Evolutionary conservation across 495 filamentous ascomycete species (phyloP).

Genomic region (Ascodesmis nigricans): DNA sequence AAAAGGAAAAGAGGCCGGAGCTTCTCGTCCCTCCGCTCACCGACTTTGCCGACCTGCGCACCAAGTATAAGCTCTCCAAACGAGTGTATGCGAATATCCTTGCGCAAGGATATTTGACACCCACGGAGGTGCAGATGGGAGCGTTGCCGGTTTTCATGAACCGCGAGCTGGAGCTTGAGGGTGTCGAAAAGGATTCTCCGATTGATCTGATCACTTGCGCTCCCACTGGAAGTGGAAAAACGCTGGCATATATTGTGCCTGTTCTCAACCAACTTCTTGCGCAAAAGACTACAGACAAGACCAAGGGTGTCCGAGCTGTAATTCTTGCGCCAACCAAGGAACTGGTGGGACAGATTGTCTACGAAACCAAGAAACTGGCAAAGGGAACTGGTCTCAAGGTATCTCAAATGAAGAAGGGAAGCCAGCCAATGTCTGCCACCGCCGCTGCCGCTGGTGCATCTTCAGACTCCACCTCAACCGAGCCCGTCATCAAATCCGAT

Average conservation of each 20-base stretch:
- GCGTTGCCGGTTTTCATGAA: conserved; percentile 55
- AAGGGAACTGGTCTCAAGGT: conserved; percentile 58
- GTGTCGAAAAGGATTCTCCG: conserved; percentile 15
- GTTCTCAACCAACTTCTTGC: conserved; percentile 49
- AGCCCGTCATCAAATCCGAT: conserved; percentile 38
- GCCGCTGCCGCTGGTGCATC: conserved; percentile 22
- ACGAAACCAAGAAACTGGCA: conserved; percentile 67
- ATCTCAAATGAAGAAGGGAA: conserved; percentile 63
- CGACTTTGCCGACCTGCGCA: conserved; percentile 49
- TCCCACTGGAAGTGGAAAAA: conserved; percentile 96
- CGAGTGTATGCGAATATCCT: conserved; percentile 58
- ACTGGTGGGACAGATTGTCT: conserved; percentile 75
- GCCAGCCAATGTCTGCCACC: conserved; percentile 32
- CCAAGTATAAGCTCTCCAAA: conserved; percentile 42
- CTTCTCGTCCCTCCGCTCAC: conserved; percentile 50
- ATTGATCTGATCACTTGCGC: conserved; percentile 69
- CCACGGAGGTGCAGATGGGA: conserved; percentile 85
- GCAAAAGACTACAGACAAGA: conserved; percentile 10
- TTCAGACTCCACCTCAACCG: conserved; percentile 22
- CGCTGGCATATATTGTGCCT: conserved; percentile 73
- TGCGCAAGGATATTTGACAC: conserved; percentile 58
- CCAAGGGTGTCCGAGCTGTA: conserved; percentile 35
- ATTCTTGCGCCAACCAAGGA: conserved; percentile 85
- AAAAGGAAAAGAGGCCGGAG: conserved; percentile 34
- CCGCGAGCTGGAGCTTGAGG: conserved; percentile 21